Evolutionary conservation across 257 asterid species (phyloP).

Genomic region (Przewalskia tangutica): DNA sequence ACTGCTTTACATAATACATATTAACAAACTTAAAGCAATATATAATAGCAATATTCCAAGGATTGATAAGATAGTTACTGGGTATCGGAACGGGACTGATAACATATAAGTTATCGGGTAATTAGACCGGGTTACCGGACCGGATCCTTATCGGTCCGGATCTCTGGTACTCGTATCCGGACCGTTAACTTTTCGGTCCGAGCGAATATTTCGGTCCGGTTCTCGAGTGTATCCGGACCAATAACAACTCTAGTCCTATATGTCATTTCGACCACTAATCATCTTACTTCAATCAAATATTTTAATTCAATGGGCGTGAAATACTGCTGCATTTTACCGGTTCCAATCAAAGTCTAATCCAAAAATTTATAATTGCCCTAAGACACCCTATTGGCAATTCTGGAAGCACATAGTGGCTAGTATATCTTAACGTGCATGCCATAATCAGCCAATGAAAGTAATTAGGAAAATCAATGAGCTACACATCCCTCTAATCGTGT

Average conservation of each 20-base stretch:
- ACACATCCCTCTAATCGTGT: neutral
- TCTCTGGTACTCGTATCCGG: too few species aligned
- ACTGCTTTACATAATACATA: too few species aligned
- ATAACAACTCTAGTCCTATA: neutral
- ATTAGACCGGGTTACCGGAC: too few species aligned
- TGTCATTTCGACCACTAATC: neutral
- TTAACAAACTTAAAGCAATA: too few species aligned
- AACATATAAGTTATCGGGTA: too few species aligned
- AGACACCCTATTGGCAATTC: neutral
- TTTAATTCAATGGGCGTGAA: neutral
- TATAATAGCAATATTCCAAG: too few species aligned
- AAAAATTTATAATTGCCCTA: neutral
- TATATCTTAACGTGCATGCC: neutral
- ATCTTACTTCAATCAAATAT: neutral
- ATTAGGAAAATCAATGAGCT: neutral
- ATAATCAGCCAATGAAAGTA: neutral
- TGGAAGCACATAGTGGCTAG: neutral
- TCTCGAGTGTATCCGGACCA: too few species aligned
- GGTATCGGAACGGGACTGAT: too few species aligned
- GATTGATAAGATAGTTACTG: too few species aligned
- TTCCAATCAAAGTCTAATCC: neutral
- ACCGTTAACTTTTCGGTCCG: too few species aligned
- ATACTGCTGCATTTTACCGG: fast-evolving
- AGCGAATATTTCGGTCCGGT: too few species aligned
- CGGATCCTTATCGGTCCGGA: too few species aligned